Evolutionary conservation across 306 rosid genomes (phyloP).

Genomic region (Aeschynomene evenia): DNA sequence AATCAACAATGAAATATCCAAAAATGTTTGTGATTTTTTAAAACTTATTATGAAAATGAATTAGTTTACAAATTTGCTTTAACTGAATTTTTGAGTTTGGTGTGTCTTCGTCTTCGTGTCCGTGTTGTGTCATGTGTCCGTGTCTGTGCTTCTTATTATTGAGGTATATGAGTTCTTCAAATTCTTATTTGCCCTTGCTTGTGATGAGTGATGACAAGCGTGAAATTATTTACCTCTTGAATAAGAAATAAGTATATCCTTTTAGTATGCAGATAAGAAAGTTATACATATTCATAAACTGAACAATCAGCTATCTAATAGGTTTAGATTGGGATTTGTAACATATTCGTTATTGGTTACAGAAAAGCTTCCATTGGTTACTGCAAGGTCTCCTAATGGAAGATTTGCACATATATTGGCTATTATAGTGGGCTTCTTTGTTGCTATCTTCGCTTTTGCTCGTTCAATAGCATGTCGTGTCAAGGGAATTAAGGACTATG

Average conservation of each 20-base stretch:
- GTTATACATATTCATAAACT: conserved; percentile 1
- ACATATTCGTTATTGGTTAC: conserved; percentile 35
- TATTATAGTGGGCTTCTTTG: conserved; percentile 52
- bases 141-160: too few species aligned
- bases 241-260: neutral
- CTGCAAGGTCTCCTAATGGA: conserved; percentile 34
- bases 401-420: conserved; percentile 43
- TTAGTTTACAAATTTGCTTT: neutral
- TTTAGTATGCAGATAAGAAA: neutral
- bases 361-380: conserved; percentile 44
- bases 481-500: conserved; percentile 31
- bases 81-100: neutral
- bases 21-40: conserved; percentile 4
- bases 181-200: neutral
- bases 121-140: too few species aligned
- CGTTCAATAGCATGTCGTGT: conserved; percentile 39
- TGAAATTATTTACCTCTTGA: neutral
- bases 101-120: too few species aligned
- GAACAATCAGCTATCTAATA: neutral
- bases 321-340: conserved; percentile 12
- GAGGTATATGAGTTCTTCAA: neutral
- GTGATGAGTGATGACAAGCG: neutral
- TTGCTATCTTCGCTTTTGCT: conserved; percentile 45
- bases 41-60: too few species aligned
- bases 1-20: neutral